Percentiles rank a stretch among this genome's conserved stretches.
Evolutionary conservation across 257 asterid species (phyloP).

Genomic region (Solanum habrochaites): DNA sequence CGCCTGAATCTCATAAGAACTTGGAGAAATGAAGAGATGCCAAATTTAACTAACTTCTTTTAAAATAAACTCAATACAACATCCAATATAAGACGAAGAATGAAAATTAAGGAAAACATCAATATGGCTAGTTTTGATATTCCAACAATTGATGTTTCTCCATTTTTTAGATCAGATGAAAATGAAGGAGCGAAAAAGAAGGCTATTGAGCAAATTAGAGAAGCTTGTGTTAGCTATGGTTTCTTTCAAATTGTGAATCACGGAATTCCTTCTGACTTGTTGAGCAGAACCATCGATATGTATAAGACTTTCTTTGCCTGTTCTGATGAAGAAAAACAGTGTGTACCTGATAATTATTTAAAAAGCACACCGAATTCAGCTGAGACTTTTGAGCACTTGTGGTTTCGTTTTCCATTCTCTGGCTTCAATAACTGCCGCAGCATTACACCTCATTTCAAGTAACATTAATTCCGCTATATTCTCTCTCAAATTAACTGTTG

Average conservation of each 20-base stretch:
- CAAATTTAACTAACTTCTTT: not conserved
- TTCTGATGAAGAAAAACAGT: slow-evolving; percentile 28
- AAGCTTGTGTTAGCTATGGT: slow-evolving; percentile 26
- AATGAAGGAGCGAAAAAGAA: not conserved
- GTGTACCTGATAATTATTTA: slow-evolving; percentile 19
- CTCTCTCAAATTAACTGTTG: not conserved
- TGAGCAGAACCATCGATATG: slow-evolving; percentile 19
- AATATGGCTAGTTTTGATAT: not conserved
- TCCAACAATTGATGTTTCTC: not conserved
- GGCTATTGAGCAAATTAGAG: not conserved
- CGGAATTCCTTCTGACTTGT: slow-evolving; percentile 22
- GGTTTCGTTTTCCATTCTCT: slow-evolving; percentile 25
- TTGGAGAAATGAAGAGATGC: too few relatives aligned
- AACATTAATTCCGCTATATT: not conserved
- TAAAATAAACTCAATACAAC: not conserved
- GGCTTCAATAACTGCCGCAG: slow-evolving; percentile 6
- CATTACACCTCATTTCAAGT: slow-evolving; percentile 15
- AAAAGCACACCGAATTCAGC: slow-evolving; percentile 8
- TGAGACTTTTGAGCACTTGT: slow-evolving; percentile 26
- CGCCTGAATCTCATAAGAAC: too few relatives aligned
- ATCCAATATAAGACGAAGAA: not conserved
- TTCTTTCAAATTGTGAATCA: slow-evolving; percentile 36
- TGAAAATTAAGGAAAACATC: not conserved
- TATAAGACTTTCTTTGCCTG: slow-evolving; percentile 16
- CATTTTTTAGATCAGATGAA: not conserved